Conservation (phyloP, 1,284 basidiomycete genomes). For the Malassezia pachydermatis region DNA sequence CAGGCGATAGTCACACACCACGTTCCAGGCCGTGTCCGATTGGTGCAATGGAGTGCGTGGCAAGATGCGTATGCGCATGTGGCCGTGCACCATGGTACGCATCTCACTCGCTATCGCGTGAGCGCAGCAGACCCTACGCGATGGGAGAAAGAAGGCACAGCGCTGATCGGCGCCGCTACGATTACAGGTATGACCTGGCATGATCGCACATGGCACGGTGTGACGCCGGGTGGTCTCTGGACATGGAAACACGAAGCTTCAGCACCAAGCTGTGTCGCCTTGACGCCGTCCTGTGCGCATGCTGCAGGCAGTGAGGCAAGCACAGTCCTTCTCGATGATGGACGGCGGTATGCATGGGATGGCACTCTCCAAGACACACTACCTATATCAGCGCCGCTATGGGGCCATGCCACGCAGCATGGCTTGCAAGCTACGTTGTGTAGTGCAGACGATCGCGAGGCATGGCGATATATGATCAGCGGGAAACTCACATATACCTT, state of each 20-base stretch:
- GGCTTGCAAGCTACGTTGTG: no score
- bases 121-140: no score
- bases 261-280: not conserved
- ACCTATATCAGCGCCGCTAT: no score
- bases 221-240: constrained; percentile 3
- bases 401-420: no score
- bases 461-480: constrained; percentile 17
- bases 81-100: not conserved
- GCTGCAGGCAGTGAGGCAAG: not conserved
- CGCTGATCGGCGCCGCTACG: no score
- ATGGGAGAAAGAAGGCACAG: no score
- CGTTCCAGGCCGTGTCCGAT: no score
- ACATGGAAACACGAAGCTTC: not conserved
- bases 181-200: not conserved
- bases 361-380: not conserved
- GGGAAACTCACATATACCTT: constrained; percentile 7
- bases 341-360: not conserved
- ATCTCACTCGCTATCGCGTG: no score
- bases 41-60: no score
- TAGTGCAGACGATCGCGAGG: constrained; percentile 8
- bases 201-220: not conserved
- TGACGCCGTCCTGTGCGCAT: not conserved
- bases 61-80: no score
- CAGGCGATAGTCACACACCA: no score
- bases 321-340: not conserved